Conservation (phyloP, 192 early-diverging fungal species). For the Backusella macrospora region DNA sequence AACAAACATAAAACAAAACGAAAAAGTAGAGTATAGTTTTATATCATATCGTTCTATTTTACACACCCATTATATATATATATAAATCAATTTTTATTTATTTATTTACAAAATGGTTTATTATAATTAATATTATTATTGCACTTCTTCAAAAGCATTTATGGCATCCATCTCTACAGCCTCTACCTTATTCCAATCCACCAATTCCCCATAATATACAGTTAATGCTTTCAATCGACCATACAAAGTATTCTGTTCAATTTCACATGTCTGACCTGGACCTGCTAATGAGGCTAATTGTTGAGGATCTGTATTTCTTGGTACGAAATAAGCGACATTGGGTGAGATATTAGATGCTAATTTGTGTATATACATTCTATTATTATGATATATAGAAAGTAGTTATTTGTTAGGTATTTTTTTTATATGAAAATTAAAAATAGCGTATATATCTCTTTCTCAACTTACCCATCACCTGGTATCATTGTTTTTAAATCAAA, state of each 20-base stretch:
- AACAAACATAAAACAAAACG: no score
- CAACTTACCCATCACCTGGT: conserved; percentile 69
- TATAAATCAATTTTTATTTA: neutral
- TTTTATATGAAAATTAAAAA: neutral
- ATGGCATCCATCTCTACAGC: neutral
- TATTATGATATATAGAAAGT: neutral
- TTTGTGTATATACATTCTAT: conserved; percentile 65
- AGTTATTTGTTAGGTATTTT: neutral
- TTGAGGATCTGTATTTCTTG: conserved; percentile 73
- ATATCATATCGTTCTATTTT: neutral
- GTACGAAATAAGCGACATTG: conserved; percentile 87
- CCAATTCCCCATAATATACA: conserved; percentile 81
- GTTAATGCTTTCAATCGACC: conserved; percentile 69
- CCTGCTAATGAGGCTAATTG: conserved; percentile 65
- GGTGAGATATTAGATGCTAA: conserved; percentile 64
- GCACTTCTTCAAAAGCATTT: neutral
- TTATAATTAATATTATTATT: neutral
- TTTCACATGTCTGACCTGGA: conserved; percentile 67
- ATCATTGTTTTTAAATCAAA: conserved; percentile 78
- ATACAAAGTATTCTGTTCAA: conserved; percentile 77
- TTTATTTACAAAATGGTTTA: conserved; percentile 1
- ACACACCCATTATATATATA: neutral
- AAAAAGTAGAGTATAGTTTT: no score
- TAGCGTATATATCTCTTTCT: conserved; percentile 5
- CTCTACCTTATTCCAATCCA: conserved; percentile 23